These are phyloP conservation scores for Ophiostoma sp. DNA, from an alignment of 2,329 filamentous ascomycete genomes.

Conservation along the genomic window DNA sequence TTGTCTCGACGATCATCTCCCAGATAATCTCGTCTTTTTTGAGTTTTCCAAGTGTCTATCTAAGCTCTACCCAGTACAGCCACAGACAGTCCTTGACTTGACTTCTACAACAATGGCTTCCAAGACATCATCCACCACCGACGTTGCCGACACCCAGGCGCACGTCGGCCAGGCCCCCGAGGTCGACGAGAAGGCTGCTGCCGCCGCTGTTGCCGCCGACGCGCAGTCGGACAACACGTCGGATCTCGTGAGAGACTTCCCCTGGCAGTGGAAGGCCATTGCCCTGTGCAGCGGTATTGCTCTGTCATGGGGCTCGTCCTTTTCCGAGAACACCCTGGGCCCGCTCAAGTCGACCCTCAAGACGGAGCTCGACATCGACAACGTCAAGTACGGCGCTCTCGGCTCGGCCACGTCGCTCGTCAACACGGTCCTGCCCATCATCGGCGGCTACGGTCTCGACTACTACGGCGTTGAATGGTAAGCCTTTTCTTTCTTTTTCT, in stretches of 20 bases:
- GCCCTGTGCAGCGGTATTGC: slow-evolving; percentile 29
- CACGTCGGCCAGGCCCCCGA: not conserved
- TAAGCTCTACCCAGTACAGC: not conserved
- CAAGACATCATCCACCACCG: not conserved
- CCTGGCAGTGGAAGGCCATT: slow-evolving; percentile 28
- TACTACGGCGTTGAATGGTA: slow-evolving; percentile 32
- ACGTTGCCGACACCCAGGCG: not conserved
- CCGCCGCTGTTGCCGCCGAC: not conserved
- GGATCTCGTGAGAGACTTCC: slow-evolving; percentile 26
- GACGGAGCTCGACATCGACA: slow-evolving; percentile 29
- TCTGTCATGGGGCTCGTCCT: slow-evolving; percentile 31
- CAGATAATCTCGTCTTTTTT: not conserved
- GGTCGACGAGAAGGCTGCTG: slow-evolving; percentile 9
- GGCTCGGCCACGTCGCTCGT: slow-evolving; percentile 30
- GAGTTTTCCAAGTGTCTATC: not conserved
- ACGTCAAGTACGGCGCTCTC: slow-evolving; percentile 30
- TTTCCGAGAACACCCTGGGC: slow-evolving; percentile 30
- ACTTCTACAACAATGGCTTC: slow-evolving; percentile 7
- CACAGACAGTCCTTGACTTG: not conserved
- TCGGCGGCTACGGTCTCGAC: slow-evolving; percentile 31
- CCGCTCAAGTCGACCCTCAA: slow-evolving; percentile 29
- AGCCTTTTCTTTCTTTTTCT: not conserved
- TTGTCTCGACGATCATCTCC: not conserved
- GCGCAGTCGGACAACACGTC: slow-evolving; percentile 18
- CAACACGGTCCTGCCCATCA: slow-evolving; percentile 30